Conservation (phyloP, 495 filamentous ascomycete species). For the Cairneyella variabilis region DNA sequence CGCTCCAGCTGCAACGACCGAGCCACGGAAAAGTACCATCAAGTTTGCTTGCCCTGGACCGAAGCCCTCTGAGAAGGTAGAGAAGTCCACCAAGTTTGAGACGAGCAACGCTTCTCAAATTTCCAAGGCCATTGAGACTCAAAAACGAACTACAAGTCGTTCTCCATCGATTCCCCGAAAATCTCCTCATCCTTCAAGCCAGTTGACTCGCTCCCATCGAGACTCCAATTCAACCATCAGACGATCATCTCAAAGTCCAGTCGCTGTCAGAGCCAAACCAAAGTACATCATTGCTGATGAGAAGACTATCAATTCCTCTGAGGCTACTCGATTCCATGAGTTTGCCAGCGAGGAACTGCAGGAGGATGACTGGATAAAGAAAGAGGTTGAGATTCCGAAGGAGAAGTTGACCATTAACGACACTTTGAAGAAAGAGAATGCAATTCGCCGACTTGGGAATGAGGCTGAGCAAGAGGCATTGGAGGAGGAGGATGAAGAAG, state of each 20-base stretch:
- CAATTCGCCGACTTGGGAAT: constrained; percentile 79
- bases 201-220: constrained; percentile 46
- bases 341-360: constrained; percentile 79
- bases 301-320: constrained; percentile 57
- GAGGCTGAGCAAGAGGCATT: constrained; percentile 87
- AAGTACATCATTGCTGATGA: constrained; percentile 47
- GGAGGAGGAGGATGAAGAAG: constrained; percentile 64
- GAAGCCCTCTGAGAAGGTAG: constrained; percentile 15
- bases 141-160: constrained; percentile 10
- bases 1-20: neutral
- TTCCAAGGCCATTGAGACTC: constrained; percentile 6
- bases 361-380: constrained; percentile 83
- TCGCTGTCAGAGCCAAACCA: constrained; percentile 26
- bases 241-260: constrained; percentile 32
- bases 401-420: constrained; percentile 81
- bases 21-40: constrained; percentile 31
- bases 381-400: constrained; percentile 52
- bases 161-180: constrained; percentile 38
- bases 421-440: constrained; percentile 84
- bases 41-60: constrained; percentile 44
- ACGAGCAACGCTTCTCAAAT: too few species aligned
- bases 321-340: constrained; percentile 81
- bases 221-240: constrained; percentile 38
- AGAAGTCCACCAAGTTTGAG: constrained; percentile 1
- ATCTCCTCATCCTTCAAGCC: constrained; percentile 29